A percentile compares a stretch with the other conserved stretches of the same genome.
phyloP scores from a whole-genome alignment of 768 basidiomycete species.

The Epithele typhae region DNA sequence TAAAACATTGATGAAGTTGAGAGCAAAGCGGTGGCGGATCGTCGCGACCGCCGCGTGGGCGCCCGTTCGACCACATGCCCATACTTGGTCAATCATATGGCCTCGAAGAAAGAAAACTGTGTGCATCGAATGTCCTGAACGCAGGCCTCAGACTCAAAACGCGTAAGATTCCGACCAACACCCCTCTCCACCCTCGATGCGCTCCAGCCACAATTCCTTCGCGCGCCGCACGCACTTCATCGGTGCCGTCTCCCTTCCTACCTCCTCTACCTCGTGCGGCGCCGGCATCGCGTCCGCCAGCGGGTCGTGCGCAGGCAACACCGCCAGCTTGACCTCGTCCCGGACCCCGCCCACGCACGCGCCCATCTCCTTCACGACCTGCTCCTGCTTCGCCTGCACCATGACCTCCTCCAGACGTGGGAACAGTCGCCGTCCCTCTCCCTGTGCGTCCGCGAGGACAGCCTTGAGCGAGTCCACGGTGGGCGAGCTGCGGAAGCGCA shows the following conservation, averaged over 20 bases:
- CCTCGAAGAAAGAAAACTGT: too few relatives aligned
- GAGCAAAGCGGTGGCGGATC: too few relatives aligned
- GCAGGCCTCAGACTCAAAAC: not conserved
- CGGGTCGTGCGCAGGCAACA: too few relatives aligned
- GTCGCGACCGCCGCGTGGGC: too few relatives aligned
- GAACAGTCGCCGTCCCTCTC: not conserved
- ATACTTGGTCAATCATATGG: too few relatives aligned
- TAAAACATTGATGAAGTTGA: too few relatives aligned
- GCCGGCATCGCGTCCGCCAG: too few relatives aligned
- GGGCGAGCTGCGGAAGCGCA: not conserved
- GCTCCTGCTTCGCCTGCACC: not conserved
- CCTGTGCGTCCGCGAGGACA: not conserved
- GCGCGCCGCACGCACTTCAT: constrained; percentile 1
- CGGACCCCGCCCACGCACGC: not conserved
- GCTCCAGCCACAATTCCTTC: constrained; percentile 5
- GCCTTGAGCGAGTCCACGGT: not conserved
- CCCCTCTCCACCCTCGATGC: constrained; percentile 6
- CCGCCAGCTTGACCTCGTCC: too few relatives aligned
- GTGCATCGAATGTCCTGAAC: too few relatives aligned
- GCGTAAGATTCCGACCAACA: constrained; percentile 3
- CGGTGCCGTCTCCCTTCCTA: not conserved
- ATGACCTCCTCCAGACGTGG: not conserved
- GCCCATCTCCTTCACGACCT: not conserved
- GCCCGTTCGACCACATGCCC: too few relatives aligned
- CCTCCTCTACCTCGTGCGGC: too few relatives aligned